Base-by-base conservation (phyloP, 1,139 yeast genomes). In the Lodderomyces parapsilosis region DNA sequence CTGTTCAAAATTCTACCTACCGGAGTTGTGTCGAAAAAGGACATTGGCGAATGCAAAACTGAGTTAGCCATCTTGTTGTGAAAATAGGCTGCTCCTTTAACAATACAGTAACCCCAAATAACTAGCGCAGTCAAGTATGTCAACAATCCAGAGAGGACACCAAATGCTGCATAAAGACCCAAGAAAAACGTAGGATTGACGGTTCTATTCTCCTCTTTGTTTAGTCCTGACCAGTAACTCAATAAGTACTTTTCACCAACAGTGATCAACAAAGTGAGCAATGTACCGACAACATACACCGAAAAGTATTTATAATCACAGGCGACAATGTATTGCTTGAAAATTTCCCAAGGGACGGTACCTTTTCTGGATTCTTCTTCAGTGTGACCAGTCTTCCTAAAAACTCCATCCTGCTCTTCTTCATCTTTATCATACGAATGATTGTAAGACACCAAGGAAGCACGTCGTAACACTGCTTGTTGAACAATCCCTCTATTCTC, bases 21-120 rank as follows among this genome's bases (percentile, higher is more conserved):
- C n/a, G 76, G 76, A 0, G 74, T 69, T 11, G 75, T 69, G 46
- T 70, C 76, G 47, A 69, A 70, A 48, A 68, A 69, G 2, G 71
- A 62, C 76, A 70, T 70, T 32, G 76, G 76, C 2, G 74, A 60
- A 44, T 71, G 58, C 44, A 68, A 58, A 1, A 70, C 65, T n/a
- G 63, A 52, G 36, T 52, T 47, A 3, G 72, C 71, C 72, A 69
- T 65, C 22, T 57, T 60, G 43, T 67, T 68, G 48, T 70, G 76
- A 54, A 68, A 66, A 43, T 55, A 55, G 30, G 45, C 59, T n/a
- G 73, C 60, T 7, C 69, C 71, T 39, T 54, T 57, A 24, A 68
- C 56, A 18, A 62, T 60, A 45, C 69, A 60, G 42, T 50, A 63
- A 2, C 62, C 57, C 66, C 70, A 65, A n/a, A 69, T 51, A 32